These are phyloP conservation scores for Neurospora cerealis DNA, from an alignment of 495 filamentous ascomycete species.

Conservation along the genomic window DNA sequence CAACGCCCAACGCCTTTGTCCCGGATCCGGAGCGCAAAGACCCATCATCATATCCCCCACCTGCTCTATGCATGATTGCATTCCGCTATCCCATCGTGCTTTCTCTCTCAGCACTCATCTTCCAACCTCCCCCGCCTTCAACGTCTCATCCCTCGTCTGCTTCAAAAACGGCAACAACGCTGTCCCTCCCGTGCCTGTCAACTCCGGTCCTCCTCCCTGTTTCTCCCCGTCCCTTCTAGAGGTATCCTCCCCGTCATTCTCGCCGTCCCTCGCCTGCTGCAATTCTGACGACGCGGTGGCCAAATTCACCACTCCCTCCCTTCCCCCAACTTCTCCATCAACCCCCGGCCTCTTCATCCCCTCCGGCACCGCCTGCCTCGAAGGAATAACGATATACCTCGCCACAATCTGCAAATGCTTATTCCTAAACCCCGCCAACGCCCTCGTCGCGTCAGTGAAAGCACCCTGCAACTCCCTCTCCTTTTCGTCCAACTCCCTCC, in stretches of 20 bases:
- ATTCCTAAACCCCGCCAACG: conserved; percentile 71
- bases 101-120: background rate
- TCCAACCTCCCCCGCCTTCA: conserved; percentile 5
- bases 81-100: background rate
- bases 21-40: background rate
- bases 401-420: conserved; percentile 90
- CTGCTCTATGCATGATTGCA: background rate
- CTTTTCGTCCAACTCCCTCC: conserved; percentile 49
- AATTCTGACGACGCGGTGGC: no score
- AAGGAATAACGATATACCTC: conserved; percentile 78
- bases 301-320: conserved; percentile 57
- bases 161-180: conserved; percentile 88
- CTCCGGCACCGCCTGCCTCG: conserved; percentile 17
- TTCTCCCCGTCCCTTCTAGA: no score
- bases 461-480: conserved; percentile 54
- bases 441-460: conserved; percentile 72
- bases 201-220: conserved; percentile 44
- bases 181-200: conserved; percentile 84
- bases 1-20: background rate
- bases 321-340: no score
- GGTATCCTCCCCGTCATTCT: no score
- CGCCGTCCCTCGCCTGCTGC: no score
- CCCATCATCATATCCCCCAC: background rate
- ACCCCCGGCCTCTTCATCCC: no score
- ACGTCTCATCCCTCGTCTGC: conserved; percentile 85